A percentile compares a stretch with the other conserved stretches of the same genome.
phyloP scores from a whole-genome alignment of 1,284 basidiomycete genomes.

The Ustilago shanxiensis region DNA sequence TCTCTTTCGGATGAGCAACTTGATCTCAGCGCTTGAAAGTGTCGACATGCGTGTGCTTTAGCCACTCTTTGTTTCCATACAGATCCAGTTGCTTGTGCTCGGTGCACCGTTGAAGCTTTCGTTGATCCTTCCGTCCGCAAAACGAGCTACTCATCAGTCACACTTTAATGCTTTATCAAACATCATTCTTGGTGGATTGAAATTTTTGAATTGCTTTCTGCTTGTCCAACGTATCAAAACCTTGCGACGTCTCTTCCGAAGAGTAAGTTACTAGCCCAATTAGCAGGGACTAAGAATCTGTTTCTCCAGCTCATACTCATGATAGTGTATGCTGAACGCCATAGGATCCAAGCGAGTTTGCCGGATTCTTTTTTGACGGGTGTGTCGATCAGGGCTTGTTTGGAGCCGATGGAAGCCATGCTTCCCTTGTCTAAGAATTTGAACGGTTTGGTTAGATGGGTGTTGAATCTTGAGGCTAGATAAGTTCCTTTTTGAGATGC shows the following conservation, averaged over 20 bases:
- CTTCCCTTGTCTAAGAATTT: slow-evolving; percentile 80
- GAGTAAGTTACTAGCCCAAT: slow-evolving; percentile 73
- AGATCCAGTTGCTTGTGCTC: no score
- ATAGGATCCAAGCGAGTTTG: slow-evolving; percentile 79
- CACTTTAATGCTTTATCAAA: no score
- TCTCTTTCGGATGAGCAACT: no score
- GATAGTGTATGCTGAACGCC: slow-evolving; percentile 84
- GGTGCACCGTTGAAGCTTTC: no score
- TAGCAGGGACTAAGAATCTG: slow-evolving; percentile 71
- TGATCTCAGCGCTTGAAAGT: no score
- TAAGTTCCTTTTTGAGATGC: slow-evolving; percentile 66
- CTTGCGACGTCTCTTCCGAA: slow-evolving; percentile 81
- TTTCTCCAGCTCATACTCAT: slow-evolving; percentile 81
- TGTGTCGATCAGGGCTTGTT: slow-evolving; percentile 71
- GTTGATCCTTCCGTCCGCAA: no score
- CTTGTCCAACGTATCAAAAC: no score
- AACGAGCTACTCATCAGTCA: no score
- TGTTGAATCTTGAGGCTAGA: slow-evolving; percentile 59
- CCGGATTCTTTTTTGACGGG: slow-evolving; percentile 71
- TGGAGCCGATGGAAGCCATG: slow-evolving; percentile 84
- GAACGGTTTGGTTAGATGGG: slow-evolving; percentile 71
- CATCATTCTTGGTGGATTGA: no score
- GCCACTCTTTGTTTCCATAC: no score
- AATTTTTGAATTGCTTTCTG: no score
- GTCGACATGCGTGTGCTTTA: no score